These are phyloP conservation scores for Podospora didyma DNA, from an alignment of 495 filamentous ascomycete species.

Conservation along the genomic window DNA sequence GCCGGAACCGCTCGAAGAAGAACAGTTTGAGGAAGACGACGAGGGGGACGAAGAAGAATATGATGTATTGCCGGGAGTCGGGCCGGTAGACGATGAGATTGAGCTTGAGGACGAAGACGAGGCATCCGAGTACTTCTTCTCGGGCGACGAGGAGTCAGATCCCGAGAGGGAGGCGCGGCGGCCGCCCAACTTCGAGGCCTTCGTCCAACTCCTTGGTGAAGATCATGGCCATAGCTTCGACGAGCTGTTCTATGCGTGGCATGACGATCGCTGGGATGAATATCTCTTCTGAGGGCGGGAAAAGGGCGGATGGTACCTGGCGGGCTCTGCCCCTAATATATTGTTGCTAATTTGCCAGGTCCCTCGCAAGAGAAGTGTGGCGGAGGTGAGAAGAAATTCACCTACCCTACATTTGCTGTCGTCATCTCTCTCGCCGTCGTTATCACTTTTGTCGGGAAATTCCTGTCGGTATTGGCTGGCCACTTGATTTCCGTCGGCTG, in stretches of 20 bases:
- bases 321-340: neutral
- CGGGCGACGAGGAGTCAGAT: constrained; percentile 29
- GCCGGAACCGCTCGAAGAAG: constrained; percentile 13
- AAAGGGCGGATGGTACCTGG: neutral
- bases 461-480: no score
- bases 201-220: constrained; percentile 26
- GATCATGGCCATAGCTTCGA: constrained; percentile 30
- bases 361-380: neutral
- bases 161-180: constrained; percentile 28
- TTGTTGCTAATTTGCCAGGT: neutral
- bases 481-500: neutral
- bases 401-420: neutral
- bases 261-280: constrained; percentile 35
- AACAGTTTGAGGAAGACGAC: constrained; percentile 13
- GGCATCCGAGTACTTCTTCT: constrained; percentile 33
- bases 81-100: constrained; percentile 15
- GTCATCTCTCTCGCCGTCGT: neutral
- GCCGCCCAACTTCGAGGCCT: constrained; percentile 27
- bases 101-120: constrained; percentile 35
- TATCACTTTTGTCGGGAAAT: no score
- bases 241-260: constrained; percentile 31
- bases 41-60: constrained; percentile 6
- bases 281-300: constrained; percentile 25
- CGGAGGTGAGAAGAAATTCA: neutral
- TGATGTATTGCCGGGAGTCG: neutral